These are phyloP conservation scores for Arabidopsis arenosa DNA, from an alignment of 345 rosid genomes.

Conservation along the genomic window DNA sequence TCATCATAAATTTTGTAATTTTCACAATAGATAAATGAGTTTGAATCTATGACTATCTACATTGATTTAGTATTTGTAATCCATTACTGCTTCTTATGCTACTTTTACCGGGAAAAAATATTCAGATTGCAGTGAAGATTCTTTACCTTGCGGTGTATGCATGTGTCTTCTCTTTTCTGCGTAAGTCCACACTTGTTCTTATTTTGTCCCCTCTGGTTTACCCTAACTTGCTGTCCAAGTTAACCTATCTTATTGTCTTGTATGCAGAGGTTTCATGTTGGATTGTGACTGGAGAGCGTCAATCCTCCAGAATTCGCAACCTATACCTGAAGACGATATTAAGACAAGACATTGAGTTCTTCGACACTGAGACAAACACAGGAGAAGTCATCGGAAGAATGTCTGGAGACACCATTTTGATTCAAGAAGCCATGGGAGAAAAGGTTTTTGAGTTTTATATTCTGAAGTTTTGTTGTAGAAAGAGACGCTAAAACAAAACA, in stretches of 20 bases:
- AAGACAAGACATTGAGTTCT: slow-evolving; percentile 27
- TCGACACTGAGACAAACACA: slow-evolving; percentile 17
- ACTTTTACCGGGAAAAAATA: background rate
- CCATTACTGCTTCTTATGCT: background rate
- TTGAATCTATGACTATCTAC: background rate
- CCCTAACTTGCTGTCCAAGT: background rate
- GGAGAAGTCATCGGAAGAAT: slow-evolving; percentile 20
- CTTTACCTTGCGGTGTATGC: slow-evolving; percentile 26
- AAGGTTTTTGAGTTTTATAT: slow-evolving; percentile 7
- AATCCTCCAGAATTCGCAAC: slow-evolving; percentile 25
- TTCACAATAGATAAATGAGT: background rate
- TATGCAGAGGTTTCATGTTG: slow-evolving; percentile 32
- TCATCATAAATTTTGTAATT: background rate
- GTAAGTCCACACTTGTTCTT: slow-evolving; percentile 3
- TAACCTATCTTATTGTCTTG: background rate
- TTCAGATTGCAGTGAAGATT: slow-evolving; percentile 25
- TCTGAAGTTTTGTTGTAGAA: background rate
- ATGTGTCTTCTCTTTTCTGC: slow-evolving; percentile 13
- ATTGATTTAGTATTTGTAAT: background rate
- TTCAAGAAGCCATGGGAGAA: slow-evolving; percentile 41
- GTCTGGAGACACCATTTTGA: slow-evolving; percentile 37
- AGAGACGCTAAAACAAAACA: background rate
- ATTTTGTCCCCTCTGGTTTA: background rate
- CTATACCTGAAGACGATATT: slow-evolving; percentile 31
- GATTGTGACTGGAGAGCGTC: slow-evolving; percentile 27